Base-by-base conservation (phyloP, 225 moss, liverwort and hornwort genomes). In the Marchantia paleacea region DNA sequence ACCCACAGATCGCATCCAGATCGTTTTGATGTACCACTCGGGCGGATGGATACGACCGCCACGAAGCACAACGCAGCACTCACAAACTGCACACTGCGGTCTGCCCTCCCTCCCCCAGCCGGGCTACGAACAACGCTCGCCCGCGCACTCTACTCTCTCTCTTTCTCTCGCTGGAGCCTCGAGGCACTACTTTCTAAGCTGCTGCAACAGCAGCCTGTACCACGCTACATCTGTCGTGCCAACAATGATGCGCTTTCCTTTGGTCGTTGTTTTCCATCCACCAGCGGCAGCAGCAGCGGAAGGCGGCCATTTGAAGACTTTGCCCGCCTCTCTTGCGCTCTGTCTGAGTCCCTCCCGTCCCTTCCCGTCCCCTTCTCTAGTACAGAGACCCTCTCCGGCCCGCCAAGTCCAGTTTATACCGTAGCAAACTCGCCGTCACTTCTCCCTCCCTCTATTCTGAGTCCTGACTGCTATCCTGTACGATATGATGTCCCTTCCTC, bases 161-260 rank as follows among this genome's bases (percentile, higher is more conserved):
- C 19, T 48, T 19, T 70, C 51, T 52, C 72, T 72, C 72, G 10
- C 39, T 39, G 49, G 55, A 11, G 71, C 0, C 39, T 39, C 39
- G 39, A 50, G 72, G 51, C 72, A 72, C 51, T 52, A 50, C 50
- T 51, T 72, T 52, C 72, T 51, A 72, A 52, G 74, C 65, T 22
- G 65, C 65, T 65, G 65, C 65, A 24, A 18, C 65, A 65, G 65
- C 74, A 55, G 74, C 72, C 55, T 28, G 74, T 28, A 3, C 74
- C 54, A 73, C 73, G 73, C 65, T 74, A 74, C 74, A 74, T 74
- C 52, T 74, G 74, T 74, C 74, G 74, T 74, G 15, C 29, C 54
- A 55, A 18, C 52, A 29, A 53, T 22, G 52, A 28, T 30, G 55
- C 54, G 28, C 54, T 53, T 55, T 29, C 26, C 24, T 55, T 74